phyloP scores from a whole-genome alignment of 2,329 filamentous ascomycete species.

The Rachicladosporium sp. region DNA sequence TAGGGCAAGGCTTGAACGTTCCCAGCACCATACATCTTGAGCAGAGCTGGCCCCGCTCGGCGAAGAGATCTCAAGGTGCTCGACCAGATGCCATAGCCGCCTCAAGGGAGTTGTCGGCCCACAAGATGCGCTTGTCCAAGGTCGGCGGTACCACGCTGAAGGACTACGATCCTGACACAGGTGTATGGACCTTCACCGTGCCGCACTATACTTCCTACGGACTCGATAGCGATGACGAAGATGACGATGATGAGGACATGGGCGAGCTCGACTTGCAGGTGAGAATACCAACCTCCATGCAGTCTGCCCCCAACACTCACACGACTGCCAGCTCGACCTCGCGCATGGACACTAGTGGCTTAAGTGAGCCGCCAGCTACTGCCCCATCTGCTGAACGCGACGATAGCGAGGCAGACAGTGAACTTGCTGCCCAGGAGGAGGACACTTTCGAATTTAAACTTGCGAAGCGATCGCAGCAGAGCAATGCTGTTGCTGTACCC shows the following conservation, averaged over 20 bases:
- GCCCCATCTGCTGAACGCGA: conserved; percentile 2
- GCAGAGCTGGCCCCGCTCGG: conserved; percentile 79
- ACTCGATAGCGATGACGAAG: conserved; percentile 57
- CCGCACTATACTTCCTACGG: conserved; percentile 95
- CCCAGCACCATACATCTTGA: conserved; percentile 77
- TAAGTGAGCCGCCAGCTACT: conserved; percentile 24
- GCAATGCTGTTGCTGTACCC: conserved; percentile 43
- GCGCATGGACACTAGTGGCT: conserved; percentile 23
- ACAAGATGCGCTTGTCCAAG: conserved; percentile 66
- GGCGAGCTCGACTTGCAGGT: conserved; percentile 5
- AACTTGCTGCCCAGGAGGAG: conserved; percentile 23
- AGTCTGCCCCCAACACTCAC: neutral
- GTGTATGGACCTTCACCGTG: conserved; percentile 85
- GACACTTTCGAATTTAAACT: conserved; percentile 45
- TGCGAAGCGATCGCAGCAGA: conserved; percentile 30
- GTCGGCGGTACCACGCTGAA: conserved; percentile 74
- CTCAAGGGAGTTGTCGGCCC: conserved; percentile 61
- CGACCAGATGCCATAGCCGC: conserved; percentile 29
- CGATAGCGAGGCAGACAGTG: conserved; percentile 5
- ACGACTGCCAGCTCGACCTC: too few species aligned
- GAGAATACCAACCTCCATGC: conserved; percentile 3
- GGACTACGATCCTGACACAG: conserved; percentile 64
- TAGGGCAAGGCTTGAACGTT: conserved; percentile 83
- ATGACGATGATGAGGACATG: conserved; percentile 48
- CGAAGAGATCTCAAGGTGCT: conserved; percentile 25